These are phyloP conservation scores for Erigeron philadelphicus DNA, from an alignment of 140 eudicot species.

Conservation along the genomic window DNA sequence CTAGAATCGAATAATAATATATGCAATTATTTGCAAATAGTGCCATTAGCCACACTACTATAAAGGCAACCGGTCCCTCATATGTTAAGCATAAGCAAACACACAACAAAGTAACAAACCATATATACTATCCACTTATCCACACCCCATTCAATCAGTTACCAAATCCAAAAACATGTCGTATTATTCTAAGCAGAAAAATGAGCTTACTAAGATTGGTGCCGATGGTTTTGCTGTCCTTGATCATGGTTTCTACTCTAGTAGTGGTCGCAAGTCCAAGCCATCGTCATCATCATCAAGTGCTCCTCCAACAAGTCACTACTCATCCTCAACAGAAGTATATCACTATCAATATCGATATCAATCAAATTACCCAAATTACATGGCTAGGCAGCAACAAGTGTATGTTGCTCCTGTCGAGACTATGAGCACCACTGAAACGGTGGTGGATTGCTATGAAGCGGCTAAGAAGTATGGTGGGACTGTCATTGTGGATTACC, in stretches of 20 bases:
- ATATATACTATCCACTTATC: background rate
- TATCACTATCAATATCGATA: conserved; percentile 18
- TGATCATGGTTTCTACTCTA: conserved; percentile 3
- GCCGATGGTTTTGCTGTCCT: conserved; percentile 28
- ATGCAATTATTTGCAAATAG: background rate
- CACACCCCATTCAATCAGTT: background rate
- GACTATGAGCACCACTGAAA: background rate
- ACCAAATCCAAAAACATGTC: conserved; percentile 1
- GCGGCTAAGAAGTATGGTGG: conserved; percentile 32
- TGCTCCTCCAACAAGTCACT: background rate
- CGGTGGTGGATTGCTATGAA: conserved; percentile 28
- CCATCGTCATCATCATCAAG: background rate
- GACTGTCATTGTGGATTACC: conserved; percentile 21
- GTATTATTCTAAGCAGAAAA: conserved; percentile 13
- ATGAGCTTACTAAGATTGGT: conserved; percentile 28
- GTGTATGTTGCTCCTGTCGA: conserved; percentile 10
- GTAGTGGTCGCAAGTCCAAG: conserved; percentile 18
- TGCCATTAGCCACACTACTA: conserved; percentile 4
- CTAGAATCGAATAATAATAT: background rate
- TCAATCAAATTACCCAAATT: conserved; percentile 7
- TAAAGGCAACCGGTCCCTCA: conserved; percentile 4
- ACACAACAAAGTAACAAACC: conserved; percentile 1
- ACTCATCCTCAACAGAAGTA: background rate
- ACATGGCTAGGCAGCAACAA: conserved; percentile 5
- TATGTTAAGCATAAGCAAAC: background rate